Percentiles rank a stretch among this genome's conserved stretches.
Evolutionary conservation across 345 rosid genomes (phyloP).

Genomic region (Hibiscus syriacus): DNA sequence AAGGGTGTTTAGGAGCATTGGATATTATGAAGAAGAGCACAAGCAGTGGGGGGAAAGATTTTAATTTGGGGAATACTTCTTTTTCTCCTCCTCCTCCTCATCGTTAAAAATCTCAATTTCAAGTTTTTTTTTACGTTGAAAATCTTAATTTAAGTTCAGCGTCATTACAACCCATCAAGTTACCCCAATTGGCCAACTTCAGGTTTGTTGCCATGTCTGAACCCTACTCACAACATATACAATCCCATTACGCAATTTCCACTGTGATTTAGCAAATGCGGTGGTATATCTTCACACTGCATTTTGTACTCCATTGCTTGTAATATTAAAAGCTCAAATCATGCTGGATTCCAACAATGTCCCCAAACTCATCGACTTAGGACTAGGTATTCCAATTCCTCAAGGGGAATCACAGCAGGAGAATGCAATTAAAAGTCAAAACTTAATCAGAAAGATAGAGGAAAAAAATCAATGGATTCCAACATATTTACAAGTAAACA

Average conservation of each 20-base stretch:
- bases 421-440: too few species aligned
- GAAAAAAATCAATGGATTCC: background rate
- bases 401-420: conserved; percentile 3
- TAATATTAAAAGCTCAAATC: background rate
- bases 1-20: conserved; percentile 51
- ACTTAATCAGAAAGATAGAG: too few species aligned
- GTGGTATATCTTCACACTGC: conserved; percentile 14
- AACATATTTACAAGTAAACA: conserved; percentile 11
- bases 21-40: conserved; percentile 67
- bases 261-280: conserved; percentile 16
- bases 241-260: too few species aligned
- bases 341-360: conserved; percentile 2
- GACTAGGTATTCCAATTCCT: conserved; percentile 6
- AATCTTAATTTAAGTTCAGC: too few species aligned
- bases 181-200: too few species aligned
- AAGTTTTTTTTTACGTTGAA: too few species aligned
- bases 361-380: conserved; percentile 16
- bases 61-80: conserved; percentile 63
- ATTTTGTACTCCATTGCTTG: conserved; percentile 5
- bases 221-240: too few species aligned
- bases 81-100: too few species aligned
- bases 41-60: conserved; percentile 60
- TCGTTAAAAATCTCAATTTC: too few species aligned
- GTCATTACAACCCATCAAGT: too few species aligned
- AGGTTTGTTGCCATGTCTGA: too few species aligned